These are phyloP conservation scores for Schizosaccharomyces octosporus DNA, from an alignment of 805 yeast genomes.

Conservation along the genomic window DNA sequence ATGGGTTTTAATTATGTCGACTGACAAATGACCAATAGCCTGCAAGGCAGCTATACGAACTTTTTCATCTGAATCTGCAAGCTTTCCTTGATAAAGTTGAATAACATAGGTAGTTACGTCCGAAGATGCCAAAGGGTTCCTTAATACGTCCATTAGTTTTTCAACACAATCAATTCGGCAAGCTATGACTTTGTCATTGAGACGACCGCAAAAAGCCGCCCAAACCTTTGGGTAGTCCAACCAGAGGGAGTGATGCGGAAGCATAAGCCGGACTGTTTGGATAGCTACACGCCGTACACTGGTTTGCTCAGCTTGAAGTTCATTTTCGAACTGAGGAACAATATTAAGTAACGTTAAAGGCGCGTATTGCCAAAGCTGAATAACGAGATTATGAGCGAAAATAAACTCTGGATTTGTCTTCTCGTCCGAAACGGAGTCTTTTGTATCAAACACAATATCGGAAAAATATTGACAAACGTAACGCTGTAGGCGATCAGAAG, in stretches of 20 bases:
- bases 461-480: constrained; percentile 57
- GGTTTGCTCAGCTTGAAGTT: constrained; percentile 40
- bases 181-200: constrained; percentile 36
- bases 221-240: constrained; percentile 32
- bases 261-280: constrained; percentile 41
- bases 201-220: constrained; percentile 48
- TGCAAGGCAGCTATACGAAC: constrained; percentile 41
- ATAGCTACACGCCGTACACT: constrained; percentile 43
- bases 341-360: constrained; percentile 55
- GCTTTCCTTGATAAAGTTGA: constrained; percentile 15
- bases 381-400: constrained; percentile 36
- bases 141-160: constrained; percentile 20
- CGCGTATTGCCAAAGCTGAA: constrained; percentile 49
- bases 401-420: constrained; percentile 11
- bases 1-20: constrained; percentile 23
- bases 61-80: constrained; percentile 49
- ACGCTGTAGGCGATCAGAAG: constrained; percentile 50
- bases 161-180: constrained; percentile 54
- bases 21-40: constrained; percentile 21
- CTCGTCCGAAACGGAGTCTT: neutral
- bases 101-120: constrained; percentile 24
- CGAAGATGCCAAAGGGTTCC: constrained; percentile 12
- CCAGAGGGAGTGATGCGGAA: constrained; percentile 11
- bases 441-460: constrained; percentile 34
- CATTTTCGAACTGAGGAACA: constrained; percentile 59